Base-by-base conservation (phyloP, 345 rosid species). In the Gossypium raimondii region DNA sequence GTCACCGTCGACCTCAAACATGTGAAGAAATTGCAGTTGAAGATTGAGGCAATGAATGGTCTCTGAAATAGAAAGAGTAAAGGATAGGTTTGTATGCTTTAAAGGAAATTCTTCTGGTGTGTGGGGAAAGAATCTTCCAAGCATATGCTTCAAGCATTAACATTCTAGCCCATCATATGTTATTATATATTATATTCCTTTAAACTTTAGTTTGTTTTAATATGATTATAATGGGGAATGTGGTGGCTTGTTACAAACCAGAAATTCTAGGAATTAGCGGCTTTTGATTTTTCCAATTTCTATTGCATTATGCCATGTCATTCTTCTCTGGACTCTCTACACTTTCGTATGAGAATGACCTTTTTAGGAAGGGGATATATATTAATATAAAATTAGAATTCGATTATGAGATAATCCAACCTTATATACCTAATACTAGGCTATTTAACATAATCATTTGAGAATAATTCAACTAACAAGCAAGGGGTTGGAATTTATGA, bases 101-200 rank as follows among this genome's bases (percentile, higher is more conserved):
- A 76, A 67, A 76, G 59, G 58, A 16, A 75, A n/a, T 3, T 12
- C 1, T 47, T 16, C 0, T 2, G 43, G 69, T 34, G 51, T 76
- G 76, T 64, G 78, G 64, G 10, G 22, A 63, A 48, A 59, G 82
- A 53, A 79, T 74, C 80, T 79, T 79, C 80, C 67, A 63, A 79
- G 85, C 85, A 82, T 82, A 76, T 82, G 78, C 85, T 64, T 63
- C 16, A 45, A 73, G 76, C 85, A 79, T 79, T 70, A 76, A 55
- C 82, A 73, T 63, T 48, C 12, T 73, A 60, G 25, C 17, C 41
- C 38, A 25, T 59, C 41, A 34, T 34, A 34, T 34, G 7, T 5
- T 34, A 60, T 60, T 18, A 25, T 13, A 60, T 25, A 60, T 12
- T 59, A 60, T 25, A 60, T 25, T 59, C 34, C 16, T 24, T 4